phyloP scores from a whole-genome alignment of 108 stramenopile species.

The Epipyxis sp. region DNA sequence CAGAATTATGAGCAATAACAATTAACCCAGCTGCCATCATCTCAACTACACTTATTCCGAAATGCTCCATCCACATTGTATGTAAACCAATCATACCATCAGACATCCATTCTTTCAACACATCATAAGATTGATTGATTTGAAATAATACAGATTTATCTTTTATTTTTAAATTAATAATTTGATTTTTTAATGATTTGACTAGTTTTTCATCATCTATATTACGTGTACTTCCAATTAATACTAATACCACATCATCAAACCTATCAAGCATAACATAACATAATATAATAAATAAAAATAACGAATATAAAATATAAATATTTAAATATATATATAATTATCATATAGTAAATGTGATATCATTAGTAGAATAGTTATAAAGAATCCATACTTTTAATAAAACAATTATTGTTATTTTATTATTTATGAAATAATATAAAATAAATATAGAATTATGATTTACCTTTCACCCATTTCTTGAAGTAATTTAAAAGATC shows the following conservation, averaged over 20 bases:
- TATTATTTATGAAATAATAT: no score
- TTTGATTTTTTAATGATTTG: constrained; percentile 49
- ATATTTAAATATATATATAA: no score
- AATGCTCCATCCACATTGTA: constrained; percentile 99
- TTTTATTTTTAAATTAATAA: constrained; percentile 60
- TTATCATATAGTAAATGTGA: no score
- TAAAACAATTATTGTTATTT: no score
- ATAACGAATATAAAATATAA: no score
- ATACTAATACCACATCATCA: constrained; percentile 63
- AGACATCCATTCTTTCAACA: constrained; percentile 68
- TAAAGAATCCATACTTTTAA: no score
- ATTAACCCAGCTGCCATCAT: constrained; percentile 96
- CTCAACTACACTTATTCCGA: constrained; percentile 99
- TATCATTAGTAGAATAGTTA: no score
- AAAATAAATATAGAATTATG: no score
- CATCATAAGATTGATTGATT: constrained; percentile 80
- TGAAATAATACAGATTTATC: constrained; percentile 70
- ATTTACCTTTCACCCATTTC: no score
- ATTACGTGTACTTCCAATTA: constrained; percentile 86
- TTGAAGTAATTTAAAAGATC: no score
- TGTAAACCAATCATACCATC: constrained; percentile 84
- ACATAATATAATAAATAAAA: no score
- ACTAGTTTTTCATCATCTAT: constrained; percentile 72
- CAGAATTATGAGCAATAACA: constrained; percentile 85
- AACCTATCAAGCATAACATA: neutral